These are phyloP conservation scores for Nemania sp. DNA, from an alignment of 2,329 filamentous ascomycete species.

Conservation along the genomic window DNA sequence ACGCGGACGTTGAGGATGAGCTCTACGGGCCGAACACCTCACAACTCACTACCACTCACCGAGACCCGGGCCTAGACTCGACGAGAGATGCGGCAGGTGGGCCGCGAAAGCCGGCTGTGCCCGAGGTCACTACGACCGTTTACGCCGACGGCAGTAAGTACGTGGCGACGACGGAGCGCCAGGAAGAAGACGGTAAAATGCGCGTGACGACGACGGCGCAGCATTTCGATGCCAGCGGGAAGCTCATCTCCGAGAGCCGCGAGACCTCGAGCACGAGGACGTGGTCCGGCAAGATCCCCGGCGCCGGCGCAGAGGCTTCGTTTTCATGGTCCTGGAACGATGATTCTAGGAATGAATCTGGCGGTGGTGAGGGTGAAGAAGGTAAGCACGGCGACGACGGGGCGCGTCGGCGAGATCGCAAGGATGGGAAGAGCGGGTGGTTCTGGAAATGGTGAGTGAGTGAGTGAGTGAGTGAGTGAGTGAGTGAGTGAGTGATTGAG, in stretches of 20 bases:
- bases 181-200: conserved; percentile 15
- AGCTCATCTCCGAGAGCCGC: conserved; percentile 24
- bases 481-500: not conserved
- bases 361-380: not conserved
- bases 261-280: conserved; percentile 22
- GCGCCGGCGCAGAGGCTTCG: conserved; percentile 11
- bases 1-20: not conserved
- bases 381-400: not conserved
- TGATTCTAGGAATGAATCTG: not conserved
- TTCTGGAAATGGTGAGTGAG: conserved; percentile 28
- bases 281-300: conserved; percentile 24
- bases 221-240: conserved; percentile 32
- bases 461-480: not conserved
- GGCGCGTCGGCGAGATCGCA: not conserved
- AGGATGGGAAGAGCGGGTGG: conserved; percentile 26
- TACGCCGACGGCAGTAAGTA: conserved; percentile 34
- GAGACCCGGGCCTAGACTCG: not conserved
- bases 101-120: not conserved
- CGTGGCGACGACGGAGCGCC: conserved; percentile 25
- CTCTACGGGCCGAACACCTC: not conserved
- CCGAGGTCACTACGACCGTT: conserved; percentile 12
- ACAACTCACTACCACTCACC: not conserved
- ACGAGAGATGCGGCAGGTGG: not conserved
- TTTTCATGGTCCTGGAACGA: not conserved
- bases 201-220: conserved; percentile 25